Percentiles rank a stretch among this genome's conserved stretches.
phyloP scores from a whole-genome alignment of 768 basidiomycete species.

The Podaxis sp. region DNA sequence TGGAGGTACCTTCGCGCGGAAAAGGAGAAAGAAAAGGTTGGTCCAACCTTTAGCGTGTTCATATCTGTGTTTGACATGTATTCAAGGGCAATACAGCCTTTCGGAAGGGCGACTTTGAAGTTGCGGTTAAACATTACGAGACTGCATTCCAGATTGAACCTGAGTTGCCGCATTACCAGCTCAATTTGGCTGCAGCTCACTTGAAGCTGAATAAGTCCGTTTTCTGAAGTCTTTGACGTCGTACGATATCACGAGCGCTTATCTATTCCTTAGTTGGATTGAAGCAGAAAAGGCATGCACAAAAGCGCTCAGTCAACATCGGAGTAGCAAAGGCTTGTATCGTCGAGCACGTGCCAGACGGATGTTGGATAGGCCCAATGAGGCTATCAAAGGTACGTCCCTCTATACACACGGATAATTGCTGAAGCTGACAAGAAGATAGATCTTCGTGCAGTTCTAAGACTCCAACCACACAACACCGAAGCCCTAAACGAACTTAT shows the following conservation, averaged over 20 bases:
- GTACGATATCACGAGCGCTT: not conserved
- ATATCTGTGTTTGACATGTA: not conserved
- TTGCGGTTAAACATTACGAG: slow-evolving; percentile 59
- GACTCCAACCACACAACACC: slow-evolving; percentile 60
- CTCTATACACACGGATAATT: not conserved
- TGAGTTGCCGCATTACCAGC: slow-evolving; percentile 73
- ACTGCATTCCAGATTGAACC: slow-evolving; percentile 63
- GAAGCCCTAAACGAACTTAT: slow-evolving; percentile 62
- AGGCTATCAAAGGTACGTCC: slow-evolving; percentile 57
- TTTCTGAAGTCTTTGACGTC: not conserved
- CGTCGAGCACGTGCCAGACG: slow-evolving; percentile 66
- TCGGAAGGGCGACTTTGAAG: slow-evolving; percentile 56
- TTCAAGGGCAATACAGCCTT: slow-evolving; percentile 68
- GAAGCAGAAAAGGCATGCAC: slow-evolving; percentile 73
- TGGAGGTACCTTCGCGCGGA: slow-evolving; percentile 72
- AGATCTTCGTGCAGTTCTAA: slow-evolving; percentile 65
- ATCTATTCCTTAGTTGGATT: slow-evolving; percentile 51
- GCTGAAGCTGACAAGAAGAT: not conserved
- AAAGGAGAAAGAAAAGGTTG: slow-evolving; percentile 67
- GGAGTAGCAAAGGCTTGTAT: slow-evolving; percentile 68
- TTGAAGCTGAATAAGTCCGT: slow-evolving; percentile 69
- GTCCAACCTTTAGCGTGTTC: slow-evolving; percentile 16
- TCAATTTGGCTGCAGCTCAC: slow-evolving; percentile 75
- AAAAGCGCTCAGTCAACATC: slow-evolving; percentile 60
- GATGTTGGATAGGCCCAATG: slow-evolving; percentile 55